phyloP scores from a whole-genome alignment of 1,284 basidiomycete genomes.

The Microbotryomycetes sp. region DNA sequence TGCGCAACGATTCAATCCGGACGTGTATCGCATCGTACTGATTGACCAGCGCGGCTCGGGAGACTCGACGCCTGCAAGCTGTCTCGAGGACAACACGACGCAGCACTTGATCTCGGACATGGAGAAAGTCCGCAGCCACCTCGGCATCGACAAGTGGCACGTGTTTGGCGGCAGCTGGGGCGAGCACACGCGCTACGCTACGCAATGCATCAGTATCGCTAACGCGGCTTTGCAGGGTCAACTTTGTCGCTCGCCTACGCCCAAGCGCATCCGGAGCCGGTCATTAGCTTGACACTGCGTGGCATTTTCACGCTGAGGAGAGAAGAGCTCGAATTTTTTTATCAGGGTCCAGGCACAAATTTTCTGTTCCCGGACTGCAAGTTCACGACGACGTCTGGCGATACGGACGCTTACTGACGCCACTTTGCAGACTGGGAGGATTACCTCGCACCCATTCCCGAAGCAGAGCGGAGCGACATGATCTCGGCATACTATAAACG shows the following conservation, averaged over 20 bases:
- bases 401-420: background rate
- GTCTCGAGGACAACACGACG: conserved; percentile 79
- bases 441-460: conserved; percentile 71
- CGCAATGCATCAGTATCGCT: too few species aligned
- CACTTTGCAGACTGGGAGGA: conserved; percentile 57
- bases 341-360: conserved; percentile 50
- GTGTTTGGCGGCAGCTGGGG: conserved; percentile 90
- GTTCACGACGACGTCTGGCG: conserved; percentile 1
- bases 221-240: conserved; percentile 69
- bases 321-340: conserved; percentile 82
- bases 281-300: conserved; percentile 72
- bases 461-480: conserved; percentile 67
- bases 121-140: conserved; percentile 66
- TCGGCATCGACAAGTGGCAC: conserved; percentile 75
- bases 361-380: conserved; percentile 63
- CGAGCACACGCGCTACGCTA: background rate
- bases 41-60: conserved; percentile 82
- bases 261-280: conserved; percentile 71
- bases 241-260: conserved; percentile 84
- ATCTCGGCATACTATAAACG: conserved; percentile 75
- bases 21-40: conserved; percentile 60
- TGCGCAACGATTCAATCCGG: conserved; percentile 70
- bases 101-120: conserved; percentile 90
- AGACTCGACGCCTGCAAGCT: conserved; percentile 75
- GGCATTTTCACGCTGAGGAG: conserved; percentile 67